These are phyloP conservation scores for Ramaria sp. DNA, from an alignment of 768 basidiomycete species.

Conservation along the genomic window DNA sequence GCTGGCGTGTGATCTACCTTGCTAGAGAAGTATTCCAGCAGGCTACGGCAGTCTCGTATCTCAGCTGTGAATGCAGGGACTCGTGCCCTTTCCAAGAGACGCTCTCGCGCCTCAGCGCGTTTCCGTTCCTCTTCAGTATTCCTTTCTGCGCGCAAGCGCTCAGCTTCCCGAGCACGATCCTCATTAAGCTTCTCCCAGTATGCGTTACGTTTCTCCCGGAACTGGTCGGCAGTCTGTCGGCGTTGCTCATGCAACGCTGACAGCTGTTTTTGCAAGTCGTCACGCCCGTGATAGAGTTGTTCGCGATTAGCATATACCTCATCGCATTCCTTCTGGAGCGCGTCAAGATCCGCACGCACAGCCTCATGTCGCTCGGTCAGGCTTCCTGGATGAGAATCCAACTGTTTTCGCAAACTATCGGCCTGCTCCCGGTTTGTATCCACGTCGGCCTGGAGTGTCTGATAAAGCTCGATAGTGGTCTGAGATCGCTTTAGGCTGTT, in stretches of 20 bases:
- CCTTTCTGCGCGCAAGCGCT: neutral
- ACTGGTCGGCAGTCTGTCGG: neutral
- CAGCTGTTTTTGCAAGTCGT: neutral
- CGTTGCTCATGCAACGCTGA: neutral
- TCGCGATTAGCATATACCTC: neutral
- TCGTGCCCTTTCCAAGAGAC: constrained; percentile 4
- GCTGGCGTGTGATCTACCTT: neutral
- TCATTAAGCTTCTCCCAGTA: neutral
- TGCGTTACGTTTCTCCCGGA: neutral
- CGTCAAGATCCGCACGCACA: neutral
- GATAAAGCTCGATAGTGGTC: neutral
- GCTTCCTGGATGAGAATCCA: neutral
- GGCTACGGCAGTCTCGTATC: constrained; percentile 2
- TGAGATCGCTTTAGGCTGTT: neutral
- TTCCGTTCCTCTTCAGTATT: neutral
- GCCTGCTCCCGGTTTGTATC: neutral
- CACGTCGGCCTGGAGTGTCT: neutral
- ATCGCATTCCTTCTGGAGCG: neutral
- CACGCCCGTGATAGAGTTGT: neutral
- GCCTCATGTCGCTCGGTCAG: neutral
- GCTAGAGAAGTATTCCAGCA: constrained; percentile 3
- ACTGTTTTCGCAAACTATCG: neutral
- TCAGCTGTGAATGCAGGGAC: neutral
- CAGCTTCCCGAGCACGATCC: neutral
- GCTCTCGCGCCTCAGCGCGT: neutral